These are phyloP conservation scores for Coemansia sp. DNA, from an alignment of 192 early-diverging fungal genomes.

Conservation along the genomic window DNA sequence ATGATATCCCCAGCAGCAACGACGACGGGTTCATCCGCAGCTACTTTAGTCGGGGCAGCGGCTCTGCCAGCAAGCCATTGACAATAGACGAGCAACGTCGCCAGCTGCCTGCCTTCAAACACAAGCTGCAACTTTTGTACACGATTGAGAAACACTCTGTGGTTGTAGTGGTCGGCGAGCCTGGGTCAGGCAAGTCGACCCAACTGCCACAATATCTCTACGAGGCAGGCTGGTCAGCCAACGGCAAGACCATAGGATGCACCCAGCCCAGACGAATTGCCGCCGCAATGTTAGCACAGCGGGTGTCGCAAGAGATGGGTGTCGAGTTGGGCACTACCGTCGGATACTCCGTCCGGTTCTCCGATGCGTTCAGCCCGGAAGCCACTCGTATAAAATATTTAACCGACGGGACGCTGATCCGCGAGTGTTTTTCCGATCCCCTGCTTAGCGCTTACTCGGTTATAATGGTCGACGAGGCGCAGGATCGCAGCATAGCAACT, in stretches of 20 bases:
- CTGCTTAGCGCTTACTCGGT: conserved; percentile 82
- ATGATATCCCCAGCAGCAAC: neutral
- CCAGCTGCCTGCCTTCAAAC: conserved; percentile 83
- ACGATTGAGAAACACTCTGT: conserved; percentile 79
- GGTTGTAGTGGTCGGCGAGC: conserved; percentile 87
- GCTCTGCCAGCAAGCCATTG: conserved; percentile 57
- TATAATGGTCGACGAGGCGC: conserved; percentile 92
- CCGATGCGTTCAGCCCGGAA: conserved; percentile 83
- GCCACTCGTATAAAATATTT: conserved; percentile 93
- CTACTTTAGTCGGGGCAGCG: conserved; percentile 6
- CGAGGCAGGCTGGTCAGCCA: conserved; percentile 86
- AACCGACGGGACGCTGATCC: conserved; percentile 93
- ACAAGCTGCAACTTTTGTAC: conserved; percentile 80
- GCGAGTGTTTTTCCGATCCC: conserved; percentile 88
- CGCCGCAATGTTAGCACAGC: conserved; percentile 95
- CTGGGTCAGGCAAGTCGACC: conserved; percentile 94
- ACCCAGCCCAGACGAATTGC: conserved; percentile 96
- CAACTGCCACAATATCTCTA: conserved; percentile 96
- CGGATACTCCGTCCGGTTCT: conserved; percentile 96
- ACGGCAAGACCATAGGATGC: conserved; percentile 86
- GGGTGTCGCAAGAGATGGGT: conserved; percentile 91
- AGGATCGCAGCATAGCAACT: conserved; percentile 88
- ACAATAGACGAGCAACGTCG: conserved; percentile 77
- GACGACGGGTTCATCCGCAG: conserved; percentile 26
- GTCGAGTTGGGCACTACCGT: conserved; percentile 90